Evolutionary conservation across 2,329 filamentous ascomycete genomes (phyloP).

Genomic region (Diaporthe batatas): DNA sequence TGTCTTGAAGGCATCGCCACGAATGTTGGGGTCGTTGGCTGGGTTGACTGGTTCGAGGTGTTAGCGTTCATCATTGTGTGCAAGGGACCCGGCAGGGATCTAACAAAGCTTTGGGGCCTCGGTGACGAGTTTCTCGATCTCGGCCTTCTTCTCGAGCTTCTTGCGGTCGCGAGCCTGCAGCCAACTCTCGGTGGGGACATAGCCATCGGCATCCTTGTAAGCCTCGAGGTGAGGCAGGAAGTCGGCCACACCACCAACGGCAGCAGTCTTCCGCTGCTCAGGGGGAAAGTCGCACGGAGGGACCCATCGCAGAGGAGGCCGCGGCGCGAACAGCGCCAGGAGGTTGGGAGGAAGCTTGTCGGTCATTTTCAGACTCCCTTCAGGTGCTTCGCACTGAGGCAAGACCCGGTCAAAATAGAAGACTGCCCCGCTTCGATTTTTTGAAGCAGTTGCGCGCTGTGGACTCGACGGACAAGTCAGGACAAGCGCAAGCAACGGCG

Average conservation of each 20-base stretch:
- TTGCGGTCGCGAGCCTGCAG: conserved; percentile 87
- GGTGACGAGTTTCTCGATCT: conserved; percentile 72
- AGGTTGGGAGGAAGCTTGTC: conserved; percentile 96
- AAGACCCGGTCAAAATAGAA: not conserved
- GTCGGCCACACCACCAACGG: conserved; percentile 79
- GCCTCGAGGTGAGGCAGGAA: conserved; percentile 81
- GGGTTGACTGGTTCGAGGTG: conserved; percentile 76
- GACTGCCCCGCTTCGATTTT: not conserved
- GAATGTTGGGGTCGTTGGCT: conserved; percentile 85
- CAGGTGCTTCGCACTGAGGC: conserved; percentile 8
- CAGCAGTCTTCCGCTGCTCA: conserved; percentile 82
- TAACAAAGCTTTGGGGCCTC: conserved; percentile 76
- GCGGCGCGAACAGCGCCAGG: conserved; percentile 93
- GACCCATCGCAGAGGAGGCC: conserved; percentile 91
- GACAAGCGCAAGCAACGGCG: not conserved
- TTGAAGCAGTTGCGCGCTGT: not conserved
- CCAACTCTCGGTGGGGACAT: conserved; percentile 91
- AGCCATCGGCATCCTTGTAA: conserved; percentile 83
- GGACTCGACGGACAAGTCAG: not conserved
- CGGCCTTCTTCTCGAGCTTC: conserved; percentile 82
- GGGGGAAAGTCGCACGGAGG: conserved; percentile 85
- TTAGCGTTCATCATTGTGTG: conserved; percentile 38
- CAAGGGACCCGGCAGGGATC: conserved; percentile 43
- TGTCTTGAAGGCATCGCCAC: conserved; percentile 95
- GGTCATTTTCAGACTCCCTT: conserved; percentile 75